phyloP scores from a whole-genome alignment of 1,139 yeast genomes.

The Hyphopichia buzzinii region DNA sequence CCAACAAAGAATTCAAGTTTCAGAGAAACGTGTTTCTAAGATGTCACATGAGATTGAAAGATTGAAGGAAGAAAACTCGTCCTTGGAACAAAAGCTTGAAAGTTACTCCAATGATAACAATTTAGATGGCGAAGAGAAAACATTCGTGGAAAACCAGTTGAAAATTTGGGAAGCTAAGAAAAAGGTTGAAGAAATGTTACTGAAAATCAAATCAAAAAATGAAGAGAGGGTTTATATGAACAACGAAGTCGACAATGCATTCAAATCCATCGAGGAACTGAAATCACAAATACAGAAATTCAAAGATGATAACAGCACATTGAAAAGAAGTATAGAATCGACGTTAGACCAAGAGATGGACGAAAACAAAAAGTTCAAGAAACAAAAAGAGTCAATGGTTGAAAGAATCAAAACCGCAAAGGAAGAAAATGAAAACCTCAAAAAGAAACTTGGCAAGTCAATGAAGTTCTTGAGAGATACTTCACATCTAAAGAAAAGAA shows the following conservation, averaged over 20 bases:
- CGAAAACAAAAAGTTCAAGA: slow-evolving; percentile 21
- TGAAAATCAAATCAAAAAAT: slow-evolving; percentile 34
- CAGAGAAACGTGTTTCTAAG: slow-evolving; percentile 38
- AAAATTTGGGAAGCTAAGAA: slow-evolving; percentile 40
- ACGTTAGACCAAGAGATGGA: slow-evolving; percentile 20
- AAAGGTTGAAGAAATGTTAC: slow-evolving; percentile 34
- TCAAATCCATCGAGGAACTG: slow-evolving; percentile 54
- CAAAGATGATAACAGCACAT: slow-evolving; percentile 17
- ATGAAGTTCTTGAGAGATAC: slow-evolving; percentile 40
- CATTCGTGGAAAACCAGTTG: slow-evolving; percentile 27
- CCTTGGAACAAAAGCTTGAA: slow-evolving; percentile 19
- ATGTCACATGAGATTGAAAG: slow-evolving; percentile 31
- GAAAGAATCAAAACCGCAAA: slow-evolving; percentile 23
- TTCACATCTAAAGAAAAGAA: slow-evolving; percentile 43
- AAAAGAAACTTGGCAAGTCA: slow-evolving; percentile 31
- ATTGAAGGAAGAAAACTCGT: slow-evolving; percentile 17
- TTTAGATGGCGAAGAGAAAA: slow-evolving; percentile 15
- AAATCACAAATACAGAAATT: slow-evolving; percentile 35
- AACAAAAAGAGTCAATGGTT: slow-evolving; percentile 21
- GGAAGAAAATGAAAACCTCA: slow-evolving; percentile 22
- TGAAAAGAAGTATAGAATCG: slow-evolving; percentile 25
- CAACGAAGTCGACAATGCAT: slow-evolving; percentile 62
- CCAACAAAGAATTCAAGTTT: slow-evolving; percentile 38
- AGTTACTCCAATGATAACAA: slow-evolving; percentile 16
- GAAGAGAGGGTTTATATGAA: slow-evolving; percentile 66